Percentiles rank a stretch among this genome's conserved stretches.
Conservation (phyloP, 2,329 filamentous ascomycete species). For the Sphaerulina musiva region DNA sequence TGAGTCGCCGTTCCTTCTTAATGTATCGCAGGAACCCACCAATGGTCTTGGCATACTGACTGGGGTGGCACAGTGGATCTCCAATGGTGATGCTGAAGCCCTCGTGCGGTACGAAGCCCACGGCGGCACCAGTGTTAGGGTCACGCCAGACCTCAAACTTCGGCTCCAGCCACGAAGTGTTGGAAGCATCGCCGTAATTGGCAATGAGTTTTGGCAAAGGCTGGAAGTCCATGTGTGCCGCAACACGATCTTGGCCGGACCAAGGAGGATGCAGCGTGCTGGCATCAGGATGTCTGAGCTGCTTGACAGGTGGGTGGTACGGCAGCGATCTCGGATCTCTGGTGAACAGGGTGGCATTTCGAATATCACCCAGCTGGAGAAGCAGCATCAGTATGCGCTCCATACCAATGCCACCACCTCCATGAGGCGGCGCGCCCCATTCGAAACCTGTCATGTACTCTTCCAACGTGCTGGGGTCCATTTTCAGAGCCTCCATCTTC, state of each 20-base stretch:
- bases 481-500: slow-evolving; percentile 68
- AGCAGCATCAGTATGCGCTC: slow-evolving; percentile 84
- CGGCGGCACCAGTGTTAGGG: slow-evolving; percentile 67
- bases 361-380: slow-evolving; percentile 80
- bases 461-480: slow-evolving; percentile 75
- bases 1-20: slow-evolving; percentile 62
- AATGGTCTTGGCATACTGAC: slow-evolving; percentile 69
- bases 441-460: slow-evolving; percentile 87
- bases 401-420: slow-evolving; percentile 80
- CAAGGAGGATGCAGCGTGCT: slow-evolving; percentile 69
- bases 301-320: slow-evolving; percentile 53
- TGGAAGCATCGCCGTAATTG: slow-evolving; percentile 91
- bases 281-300: slow-evolving; percentile 78
- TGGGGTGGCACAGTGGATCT: slow-evolving; percentile 74
- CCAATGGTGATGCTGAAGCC: slow-evolving; percentile 80
- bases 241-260: slow-evolving; percentile 46
- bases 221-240: slow-evolving; percentile 54
- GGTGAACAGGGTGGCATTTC: slow-evolving; percentile 78
- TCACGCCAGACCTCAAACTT: slow-evolving; percentile 86
- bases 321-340: slow-evolving; percentile 85
- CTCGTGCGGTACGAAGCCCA: slow-evolving; percentile 72
- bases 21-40: slow-evolving; percentile 68
- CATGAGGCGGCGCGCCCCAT: slow-evolving; percentile 81
- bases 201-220: slow-evolving; percentile 81
- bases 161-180: slow-evolving; percentile 88